Evolutionary conservation across 305 asterid species (phyloP), one percentile per base, ranked within the genome.

Genomic region (Stenogyne calaminthoides): DNA sequence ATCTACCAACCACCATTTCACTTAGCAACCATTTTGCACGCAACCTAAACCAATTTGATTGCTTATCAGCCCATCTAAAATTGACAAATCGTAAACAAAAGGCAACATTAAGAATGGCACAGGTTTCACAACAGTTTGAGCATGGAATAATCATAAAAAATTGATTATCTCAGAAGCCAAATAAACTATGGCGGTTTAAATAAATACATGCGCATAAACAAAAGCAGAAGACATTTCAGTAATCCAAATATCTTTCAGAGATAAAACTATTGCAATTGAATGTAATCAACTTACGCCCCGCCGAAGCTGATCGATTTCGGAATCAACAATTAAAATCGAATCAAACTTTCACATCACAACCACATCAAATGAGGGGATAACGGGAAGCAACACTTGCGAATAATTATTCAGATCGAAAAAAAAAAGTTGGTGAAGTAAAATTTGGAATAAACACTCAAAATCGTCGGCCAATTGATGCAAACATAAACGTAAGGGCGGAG

Each of bases 381-480:
- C 60, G 49, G 34, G 25, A 22, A 69, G 74, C 55, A 55, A 76
- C 51, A 64, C 34, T 59, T 12, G 51, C 51, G 40, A 15, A 67
- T 6, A 18, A 51, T 49, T n/a, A 64, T 67, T 68, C 76, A 69
- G 75, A 77, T 83, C 79, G 75, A 62, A 32, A 8, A 60, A 64
- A 46, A 20, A 72, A 40, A 18, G 32, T 54, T 29, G 76, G 77
- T 36, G 10, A 60, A 67, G 79, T 49, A 3, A 42, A 60, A 63
- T 56, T 64, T 7, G 56, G 57, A 36, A 37, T 55, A 67, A 67
- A n/a, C 62, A 49, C 63, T 77, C 40, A 64, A 64, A 63, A 59
- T 44, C 73, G 22, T n/a, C 22, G 73, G 47, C 42, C 25, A 46
- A 76, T 54, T 62, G 18, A 63, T 52, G 32, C 12, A 69, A 51